A percentile compares a stretch with the other conserved stretches of the same genome.
phyloP scores from a whole-genome alignment of 2,329 filamentous ascomycete species.

The Pseudogymnoascus sp. region DNA sequence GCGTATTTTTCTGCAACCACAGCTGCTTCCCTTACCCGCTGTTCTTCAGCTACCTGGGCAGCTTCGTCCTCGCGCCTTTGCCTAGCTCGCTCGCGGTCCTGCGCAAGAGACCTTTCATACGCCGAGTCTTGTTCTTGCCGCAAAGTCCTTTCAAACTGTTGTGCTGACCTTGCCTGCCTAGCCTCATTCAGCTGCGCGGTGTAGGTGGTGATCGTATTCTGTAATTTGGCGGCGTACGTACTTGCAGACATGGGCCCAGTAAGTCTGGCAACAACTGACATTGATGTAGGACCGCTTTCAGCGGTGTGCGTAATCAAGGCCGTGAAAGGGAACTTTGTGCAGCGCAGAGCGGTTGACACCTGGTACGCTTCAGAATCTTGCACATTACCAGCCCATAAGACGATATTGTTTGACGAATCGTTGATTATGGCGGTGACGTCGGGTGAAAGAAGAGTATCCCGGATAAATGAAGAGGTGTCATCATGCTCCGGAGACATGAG shows the following conservation, averaged over 20 bases:
- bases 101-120: slow-evolving; percentile 84
- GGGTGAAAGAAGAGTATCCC: slow-evolving; percentile 68
- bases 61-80: slow-evolving; percentile 68
- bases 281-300: slow-evolving; percentile 71
- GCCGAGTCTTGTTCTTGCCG: slow-evolving; percentile 86
- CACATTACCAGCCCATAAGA: slow-evolving; percentile 90
- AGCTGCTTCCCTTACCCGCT: slow-evolving; percentile 50
- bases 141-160: slow-evolving; percentile 71
- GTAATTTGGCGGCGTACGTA: slow-evolving; percentile 69
- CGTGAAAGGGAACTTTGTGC: slow-evolving; percentile 87
- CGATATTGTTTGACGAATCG: slow-evolving; percentile 66
- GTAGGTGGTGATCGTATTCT: slow-evolving; percentile 64
- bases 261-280: slow-evolving; percentile 80
- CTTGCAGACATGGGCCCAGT: slow-evolving; percentile 61
- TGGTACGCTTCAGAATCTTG: slow-evolving; percentile 92
- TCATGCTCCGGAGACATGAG: slow-evolving; percentile 91
- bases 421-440: slow-evolving; percentile 68
- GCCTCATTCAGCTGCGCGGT: slow-evolving; percentile 65
- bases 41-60: slow-evolving; percentile 58
- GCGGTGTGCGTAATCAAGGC: slow-evolving; percentile 82
- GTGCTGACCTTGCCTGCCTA: slow-evolving; percentile 67
- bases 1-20: slow-evolving; percentile 49
- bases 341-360: slow-evolving; percentile 76
- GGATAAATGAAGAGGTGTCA: slow-evolving; percentile 73
- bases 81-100: slow-evolving; percentile 75